Evolutionary conservation across 176 grass and related monocot species (phyloP), one percentile per base, ranked within the genome.

Genomic region (Eleusine coracana): DNA sequence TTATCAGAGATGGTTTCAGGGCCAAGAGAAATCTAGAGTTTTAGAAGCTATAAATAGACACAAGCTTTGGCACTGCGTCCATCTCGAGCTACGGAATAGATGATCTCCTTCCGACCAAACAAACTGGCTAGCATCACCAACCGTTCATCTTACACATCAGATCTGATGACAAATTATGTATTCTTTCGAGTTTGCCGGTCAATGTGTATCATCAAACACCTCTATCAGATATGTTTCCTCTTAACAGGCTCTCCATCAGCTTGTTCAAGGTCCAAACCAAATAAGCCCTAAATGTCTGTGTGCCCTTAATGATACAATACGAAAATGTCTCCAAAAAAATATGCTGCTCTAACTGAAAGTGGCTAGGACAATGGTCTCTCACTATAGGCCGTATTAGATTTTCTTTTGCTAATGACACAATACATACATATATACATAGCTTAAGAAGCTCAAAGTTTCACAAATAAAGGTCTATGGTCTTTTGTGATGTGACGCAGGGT

Each of bases 11-110:
- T 87, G 75, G 52, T 75, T 83, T 90, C 40, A 75, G 79, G 70
- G 7, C 41, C 34, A 87, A 77, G 75, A 15, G 50, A 90, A n/a
- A 69, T 44, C 70, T 70, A 62, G 81, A 83, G 69, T 70, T 66
- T 70, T 66, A 31, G 78, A 60, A 80, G 66, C 77, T 65, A 85
- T 25, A 55, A 66, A 54, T 16, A 60, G 10, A 70, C 54, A 75
- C 80, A 84, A 87, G 25, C 80, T 84, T 83, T 87, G 89, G 89
- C 70, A 20, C 51, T 41, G 80, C 44, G 63, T 83, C 84, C 25
- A 69, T 80, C 70, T 90, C 72, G 50, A 70, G 51, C 5, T 41
- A 70, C 14, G 10, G 49, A 68, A 50, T 41, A 82, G 42, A n/a
- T 87, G 44, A 16, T 79, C 55, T n/a, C 5, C 44, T 65, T 67